Evolutionary conservation across 2,329 filamentous ascomycete species (phyloP).

Genomic region (Daldinia eschscholtzii): DNA sequence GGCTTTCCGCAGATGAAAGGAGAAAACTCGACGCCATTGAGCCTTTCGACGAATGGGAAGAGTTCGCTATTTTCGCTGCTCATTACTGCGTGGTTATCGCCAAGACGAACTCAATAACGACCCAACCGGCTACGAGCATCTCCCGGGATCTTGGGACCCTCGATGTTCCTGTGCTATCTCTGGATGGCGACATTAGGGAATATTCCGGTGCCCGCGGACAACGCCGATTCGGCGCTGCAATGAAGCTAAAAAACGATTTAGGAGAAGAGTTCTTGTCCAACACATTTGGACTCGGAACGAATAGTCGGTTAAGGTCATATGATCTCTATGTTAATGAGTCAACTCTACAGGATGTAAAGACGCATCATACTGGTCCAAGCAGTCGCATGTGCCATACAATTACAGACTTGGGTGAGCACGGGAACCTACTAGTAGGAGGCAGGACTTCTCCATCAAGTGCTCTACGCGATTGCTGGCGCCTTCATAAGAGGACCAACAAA

Average conservation of each 20-base stretch:
- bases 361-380: conserved; percentile 54
- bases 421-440: conserved; percentile 79
- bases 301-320: conserved; percentile 61
- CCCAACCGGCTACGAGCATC: not conserved
- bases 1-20: conserved; percentile 72
- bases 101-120: conserved; percentile 52
- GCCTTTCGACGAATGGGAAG: conserved; percentile 96
- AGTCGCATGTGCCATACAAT: conserved; percentile 81
- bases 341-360: conserved; percentile 48
- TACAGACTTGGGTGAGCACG: conserved; percentile 70
- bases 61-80: conserved; percentile 84
- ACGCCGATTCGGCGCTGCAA: conserved; percentile 71
- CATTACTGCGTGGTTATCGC: conserved; percentile 87
- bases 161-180: conserved; percentile 13
- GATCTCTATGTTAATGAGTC: conserved; percentile 61
- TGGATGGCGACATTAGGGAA: conserved; percentile 52
- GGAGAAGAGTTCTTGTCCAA: conserved; percentile 61
- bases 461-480: conserved; percentile 81
- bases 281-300: conserved; percentile 60
- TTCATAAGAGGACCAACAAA: conserved; percentile 62
- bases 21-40: conserved; percentile 76
- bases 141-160: conserved; percentile 1
- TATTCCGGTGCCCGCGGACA: conserved; percentile 59
- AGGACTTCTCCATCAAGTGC: conserved; percentile 79
- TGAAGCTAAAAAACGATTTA: conserved; percentile 57